Percentiles rank a stretch among this genome's conserved stretches.
Conservation (phyloP, 495 filamentous ascomycete genomes). For the Podospora comata region DNA sequence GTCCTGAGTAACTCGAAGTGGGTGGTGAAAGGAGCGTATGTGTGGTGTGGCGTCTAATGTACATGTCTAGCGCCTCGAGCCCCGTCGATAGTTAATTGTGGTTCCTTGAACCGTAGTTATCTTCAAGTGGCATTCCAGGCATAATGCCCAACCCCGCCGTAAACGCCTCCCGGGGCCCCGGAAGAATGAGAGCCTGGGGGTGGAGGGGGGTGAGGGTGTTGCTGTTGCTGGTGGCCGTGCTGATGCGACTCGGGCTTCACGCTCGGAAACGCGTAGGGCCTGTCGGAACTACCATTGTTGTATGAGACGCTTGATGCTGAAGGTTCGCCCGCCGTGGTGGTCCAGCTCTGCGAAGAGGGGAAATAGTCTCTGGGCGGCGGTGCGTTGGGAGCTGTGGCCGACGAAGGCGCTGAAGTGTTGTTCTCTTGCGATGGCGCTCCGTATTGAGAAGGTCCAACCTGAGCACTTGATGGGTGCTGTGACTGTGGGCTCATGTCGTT, state of each 20-base stretch:
- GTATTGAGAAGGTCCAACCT: slow-evolving; percentile 22
- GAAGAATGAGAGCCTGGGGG: slow-evolving; percentile 16
- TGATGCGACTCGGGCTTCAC: slow-evolving; percentile 16
- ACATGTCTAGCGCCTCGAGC: background rate
- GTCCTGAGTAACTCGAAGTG: background rate
- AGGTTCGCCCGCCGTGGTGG: slow-evolving; percentile 41
- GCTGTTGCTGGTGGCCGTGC: slow-evolving; percentile 9
- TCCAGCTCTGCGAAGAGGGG: slow-evolving; percentile 45
- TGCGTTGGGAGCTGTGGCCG: slow-evolving; percentile 19
- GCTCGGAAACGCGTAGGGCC: slow-evolving; percentile 43
- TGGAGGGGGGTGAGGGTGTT: slow-evolving; percentile 5
- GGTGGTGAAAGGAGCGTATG: background rate
- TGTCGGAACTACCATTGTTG: slow-evolving; percentile 32
- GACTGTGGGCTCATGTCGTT: slow-evolving; percentile 38
- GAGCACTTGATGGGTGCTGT: slow-evolving; percentile 26
- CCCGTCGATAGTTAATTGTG: background rate
- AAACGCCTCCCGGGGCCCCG: slow-evolving; percentile 13
- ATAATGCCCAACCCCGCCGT: slow-evolving; percentile 22
- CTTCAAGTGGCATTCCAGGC: slow-evolving; percentile 29
- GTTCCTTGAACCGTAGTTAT: background rate
- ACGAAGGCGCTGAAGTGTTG: slow-evolving; percentile 19
- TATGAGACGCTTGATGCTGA: slow-evolving; percentile 31
- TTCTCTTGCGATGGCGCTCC: slow-evolving; percentile 10
- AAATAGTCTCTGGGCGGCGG: slow-evolving; percentile 47
- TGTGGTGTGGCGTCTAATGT: background rate